Evolutionary conservation across 805 yeast genomes (phyloP), one percentile per base, ranked within the genome.

Genomic region (Sugiyamaella marilandica): DNA sequence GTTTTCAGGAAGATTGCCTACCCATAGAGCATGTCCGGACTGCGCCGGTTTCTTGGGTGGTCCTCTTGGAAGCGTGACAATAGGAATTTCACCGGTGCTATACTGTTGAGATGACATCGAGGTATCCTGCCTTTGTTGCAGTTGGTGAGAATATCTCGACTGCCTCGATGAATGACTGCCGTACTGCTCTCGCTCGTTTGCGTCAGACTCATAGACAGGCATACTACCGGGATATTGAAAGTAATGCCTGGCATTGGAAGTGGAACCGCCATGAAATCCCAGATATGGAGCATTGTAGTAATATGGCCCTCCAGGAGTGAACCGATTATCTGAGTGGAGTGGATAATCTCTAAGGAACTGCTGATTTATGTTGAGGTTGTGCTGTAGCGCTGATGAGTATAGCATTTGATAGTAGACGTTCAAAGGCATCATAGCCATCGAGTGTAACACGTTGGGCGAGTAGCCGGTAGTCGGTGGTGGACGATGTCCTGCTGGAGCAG

Each of bases 11-110:
- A 72, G 56, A 51, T 72, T 72, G 5, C 76, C 76, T 9, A 70
- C 84, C 68, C 82, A 80, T 50, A 74, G 76, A 1, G 77, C 73
- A 49, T 60, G 68, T 10, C 67, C 70, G n/a, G 68, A 56, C 35
- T 61, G 68, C 21, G 59, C 61, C 10, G 71, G 70, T 45, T 44
- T 79, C 70, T 61, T 72, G 68, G 59, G 77, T 64, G 65, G 80
- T 60, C 54, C 72, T 74, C 70, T 57, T 2, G 65, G 65, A 26
- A 49, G 31, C 10, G 16, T 5, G 18, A n/a, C 18, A n/a, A 3
- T n/a, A 35, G 39, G 18, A 35, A 16, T 4, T 8, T 35, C 18
- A 3, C 8, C 5, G 39, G 39, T n/a, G 39, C 39, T 35, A 4
- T 5, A 24, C 29, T 24, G 29, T 24, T 24, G 7, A 24, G 29